A percentile compares a stretch with the other conserved stretches of the same genome.
Evolutionary conservation across 2,329 filamentous ascomycete genomes (phyloP).

Genomic region (Beauveria sp.): DNA sequence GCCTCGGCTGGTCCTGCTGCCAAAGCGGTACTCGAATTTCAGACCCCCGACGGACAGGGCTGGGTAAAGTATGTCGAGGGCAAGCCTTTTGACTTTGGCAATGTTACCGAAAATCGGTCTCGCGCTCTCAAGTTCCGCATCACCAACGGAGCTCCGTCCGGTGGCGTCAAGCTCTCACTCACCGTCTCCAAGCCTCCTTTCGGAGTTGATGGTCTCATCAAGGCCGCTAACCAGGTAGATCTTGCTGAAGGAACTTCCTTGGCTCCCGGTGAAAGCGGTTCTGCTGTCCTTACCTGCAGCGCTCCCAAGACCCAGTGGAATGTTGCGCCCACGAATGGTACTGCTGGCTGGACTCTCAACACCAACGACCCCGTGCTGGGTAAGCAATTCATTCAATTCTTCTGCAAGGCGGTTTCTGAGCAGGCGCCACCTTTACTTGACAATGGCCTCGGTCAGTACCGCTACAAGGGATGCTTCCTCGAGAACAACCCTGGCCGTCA

Average conservation of each 20-base stretch:
- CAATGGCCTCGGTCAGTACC: constrained; percentile 39
- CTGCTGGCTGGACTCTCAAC: constrained; percentile 48
- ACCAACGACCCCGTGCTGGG: constrained; percentile 44
- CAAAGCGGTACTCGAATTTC: constrained; percentile 45
- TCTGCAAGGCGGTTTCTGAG: constrained; percentile 42
- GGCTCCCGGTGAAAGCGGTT: constrained; percentile 39
- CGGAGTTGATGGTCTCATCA: constrained; percentile 44
- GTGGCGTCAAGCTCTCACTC: constrained; percentile 40
- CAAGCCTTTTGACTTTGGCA: constrained; percentile 45
- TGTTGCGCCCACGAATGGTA: constrained; percentile 38
- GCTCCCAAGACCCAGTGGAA: constrained; percentile 52
- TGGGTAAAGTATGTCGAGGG: constrained; percentile 41
- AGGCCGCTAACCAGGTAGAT: constrained; percentile 47
- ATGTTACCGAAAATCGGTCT: constrained; percentile 44
- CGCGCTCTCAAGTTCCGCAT: constrained; percentile 42
- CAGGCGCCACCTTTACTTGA: constrained; percentile 41
- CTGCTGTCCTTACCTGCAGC: constrained; percentile 45
- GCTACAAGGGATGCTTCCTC: constrained; percentile 46
- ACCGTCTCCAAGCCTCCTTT: constrained; percentile 56
- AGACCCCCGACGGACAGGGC: constrained; percentile 39
- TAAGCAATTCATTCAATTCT: constrained; percentile 45
- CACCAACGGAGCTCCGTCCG: constrained; percentile 40
- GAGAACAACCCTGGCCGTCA: constrained; percentile 50
- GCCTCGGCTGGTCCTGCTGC: constrained; percentile 42
- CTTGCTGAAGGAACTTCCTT: constrained; percentile 49